Evolutionary conservation across 441 rosid genomes (phyloP).

Genomic region (Populus hybrid): DNA sequence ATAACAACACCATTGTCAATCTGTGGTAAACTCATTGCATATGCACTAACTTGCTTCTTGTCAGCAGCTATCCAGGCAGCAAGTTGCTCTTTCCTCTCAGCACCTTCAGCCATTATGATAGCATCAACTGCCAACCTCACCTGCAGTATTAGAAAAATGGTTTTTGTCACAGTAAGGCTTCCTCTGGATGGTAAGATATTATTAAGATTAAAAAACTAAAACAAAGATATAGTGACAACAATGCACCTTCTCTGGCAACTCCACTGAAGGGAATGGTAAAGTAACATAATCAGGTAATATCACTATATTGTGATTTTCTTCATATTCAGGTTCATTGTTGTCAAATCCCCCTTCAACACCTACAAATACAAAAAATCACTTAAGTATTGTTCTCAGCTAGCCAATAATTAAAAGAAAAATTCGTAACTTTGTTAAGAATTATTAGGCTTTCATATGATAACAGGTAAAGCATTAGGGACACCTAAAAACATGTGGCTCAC

Average conservation of each 20-base stretch:
- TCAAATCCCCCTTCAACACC: slow-evolving; percentile 96
- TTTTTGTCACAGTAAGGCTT: neutral
- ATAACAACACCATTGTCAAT: slow-evolving; percentile 63
- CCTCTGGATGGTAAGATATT: neutral
- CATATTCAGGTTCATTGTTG: slow-evolving; percentile 77
- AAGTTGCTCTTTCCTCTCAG: slow-evolving; percentile 82
- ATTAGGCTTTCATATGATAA: neutral
- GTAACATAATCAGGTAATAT: slow-evolving; percentile 71
- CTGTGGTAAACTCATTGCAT: slow-evolving; percentile 74
- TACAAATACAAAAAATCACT: slow-evolving; percentile 27
- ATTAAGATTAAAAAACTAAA: slow-evolving; percentile 1
- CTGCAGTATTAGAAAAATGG: slow-evolving; percentile 32
- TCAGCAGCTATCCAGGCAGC: slow-evolving; percentile 96
- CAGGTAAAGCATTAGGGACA: neutral
- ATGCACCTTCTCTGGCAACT: slow-evolving; percentile 93
- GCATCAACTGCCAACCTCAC: slow-evolving; percentile 90
- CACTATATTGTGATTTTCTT: slow-evolving; percentile 62
- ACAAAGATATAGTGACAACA: neutral
- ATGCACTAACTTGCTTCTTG: slow-evolving; percentile 69
- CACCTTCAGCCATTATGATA: slow-evolving; percentile 74
- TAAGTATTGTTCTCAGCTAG: neutral
- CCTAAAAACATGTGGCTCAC: neutral
- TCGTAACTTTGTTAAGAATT: neutral
- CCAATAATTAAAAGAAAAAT: slow-evolving; percentile 8
- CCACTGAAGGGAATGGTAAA: slow-evolving; percentile 88